Evolutionary conservation across 2,329 filamentous ascomycete species (phyloP).

Genomic region (Dendryphion nanum): DNA sequence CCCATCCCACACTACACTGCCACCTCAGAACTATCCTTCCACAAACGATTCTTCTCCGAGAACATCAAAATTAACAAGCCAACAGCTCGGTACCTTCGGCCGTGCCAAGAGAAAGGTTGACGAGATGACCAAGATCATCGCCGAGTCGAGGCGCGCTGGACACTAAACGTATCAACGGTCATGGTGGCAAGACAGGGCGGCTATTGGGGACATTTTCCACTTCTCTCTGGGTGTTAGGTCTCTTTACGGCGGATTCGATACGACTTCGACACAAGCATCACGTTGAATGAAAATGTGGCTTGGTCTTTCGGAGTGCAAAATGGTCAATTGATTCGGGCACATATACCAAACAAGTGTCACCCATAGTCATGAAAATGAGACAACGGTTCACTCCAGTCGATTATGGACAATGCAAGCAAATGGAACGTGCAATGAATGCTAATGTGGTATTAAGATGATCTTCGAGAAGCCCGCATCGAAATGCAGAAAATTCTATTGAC

Average conservation of each 20-base stretch:
- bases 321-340: slow-evolving; percentile 23
- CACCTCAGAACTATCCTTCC: not conserved
- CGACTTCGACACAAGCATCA: not conserved
- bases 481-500: too few species aligned
- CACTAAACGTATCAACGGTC: slow-evolving; percentile 56
- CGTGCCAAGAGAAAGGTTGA: slow-evolving; percentile 99
- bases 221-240: slow-evolving; percentile 6
- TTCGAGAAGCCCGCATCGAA: too few species aligned
- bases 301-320: slow-evolving; percentile 34
- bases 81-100: slow-evolving; percentile 92
- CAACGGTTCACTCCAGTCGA: slow-evolving; percentile 36
- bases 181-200: slow-evolving; percentile 3
- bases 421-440: too few species aligned
- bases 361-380: slow-evolving; percentile 37
- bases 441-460: too few species aligned
- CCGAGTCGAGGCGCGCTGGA: slow-evolving; percentile 81
- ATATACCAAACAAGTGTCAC: slow-evolving; percentile 35
- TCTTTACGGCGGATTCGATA: slow-evolving; percentile 4
- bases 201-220: slow-evolving; percentile 3
- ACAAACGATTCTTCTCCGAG: not conserved
- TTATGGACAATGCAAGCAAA: too few species aligned
- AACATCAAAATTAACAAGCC: slow-evolving; percentile 1
- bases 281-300: slow-evolving; percentile 23
- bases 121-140: slow-evolving; percentile 96
- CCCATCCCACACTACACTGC: slow-evolving; percentile 1